Conservation (phyloP, 1,139 yeast genomes). For the Meyerozyma elateridarum region DNA sequence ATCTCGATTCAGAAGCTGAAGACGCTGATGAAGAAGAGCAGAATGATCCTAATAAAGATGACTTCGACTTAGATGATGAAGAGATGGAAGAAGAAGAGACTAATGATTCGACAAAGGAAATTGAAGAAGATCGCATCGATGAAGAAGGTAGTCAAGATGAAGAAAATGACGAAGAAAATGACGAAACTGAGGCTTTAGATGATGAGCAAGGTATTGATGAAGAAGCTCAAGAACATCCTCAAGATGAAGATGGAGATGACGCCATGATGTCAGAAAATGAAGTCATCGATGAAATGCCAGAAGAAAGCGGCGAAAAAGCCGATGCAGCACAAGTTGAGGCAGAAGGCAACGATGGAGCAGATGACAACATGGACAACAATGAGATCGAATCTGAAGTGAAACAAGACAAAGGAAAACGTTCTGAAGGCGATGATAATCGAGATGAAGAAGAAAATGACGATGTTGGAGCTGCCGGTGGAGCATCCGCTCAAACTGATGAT, state of each 20-base stretch:
- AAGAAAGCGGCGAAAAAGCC: conserved; percentile 23
- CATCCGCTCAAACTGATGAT: conserved; percentile 44
- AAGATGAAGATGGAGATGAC: conserved; percentile 26
- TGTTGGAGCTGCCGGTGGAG: conserved; percentile 66
- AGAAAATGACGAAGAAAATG: conserved; percentile 18
- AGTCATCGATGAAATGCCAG: conserved; percentile 23
- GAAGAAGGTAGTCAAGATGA: conserved; percentile 15
- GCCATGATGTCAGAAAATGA: conserved; percentile 21
- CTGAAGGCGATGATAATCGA: conserved; percentile 74
- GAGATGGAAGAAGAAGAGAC: conserved; percentile 18
- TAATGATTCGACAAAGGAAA: conserved; percentile 16
- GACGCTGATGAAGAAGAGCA: conserved; percentile 43
- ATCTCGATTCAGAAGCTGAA: conserved; percentile 69
- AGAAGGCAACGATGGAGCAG: conserved; percentile 45
- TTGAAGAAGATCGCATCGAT: conserved; percentile 13
- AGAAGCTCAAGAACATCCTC: conserved; percentile 20
- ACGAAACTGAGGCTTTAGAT: conserved; percentile 16
- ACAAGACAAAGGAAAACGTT: conserved; percentile 65
- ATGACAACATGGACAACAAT: conserved; percentile 53
- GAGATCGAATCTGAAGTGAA: conserved; percentile 51
- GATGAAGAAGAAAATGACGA: conserved; percentile 65
- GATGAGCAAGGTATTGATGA: conserved; percentile 21
- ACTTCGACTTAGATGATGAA: conserved; percentile 18
- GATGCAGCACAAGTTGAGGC: conserved; percentile 42
- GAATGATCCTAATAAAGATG: conserved; percentile 22